Evolutionary conservation across 2,329 filamentous ascomycete species (phyloP), one percentile per base, ranked within the genome.

Genomic region (Didymella glomerata): DNA sequence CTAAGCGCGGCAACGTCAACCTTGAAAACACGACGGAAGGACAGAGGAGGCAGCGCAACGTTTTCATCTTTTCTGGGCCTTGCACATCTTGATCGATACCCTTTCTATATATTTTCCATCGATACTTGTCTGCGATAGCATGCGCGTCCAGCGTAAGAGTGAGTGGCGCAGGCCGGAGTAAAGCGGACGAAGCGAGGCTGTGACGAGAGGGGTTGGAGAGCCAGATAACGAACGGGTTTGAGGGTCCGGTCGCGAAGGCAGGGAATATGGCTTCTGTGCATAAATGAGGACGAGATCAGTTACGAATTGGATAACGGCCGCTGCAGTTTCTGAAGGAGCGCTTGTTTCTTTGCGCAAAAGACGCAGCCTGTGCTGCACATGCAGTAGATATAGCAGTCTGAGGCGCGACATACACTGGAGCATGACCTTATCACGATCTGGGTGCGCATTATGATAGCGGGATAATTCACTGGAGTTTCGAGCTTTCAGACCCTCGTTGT

Each of bases 31-130:
- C 16, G 18, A 34, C 16, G 44, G 34, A 24, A 11, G 28, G 22
- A 27, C 48, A 41, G 32, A 18, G 22, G 48, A 46, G 34, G 44
- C 41, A 55, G 40, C 49, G 48, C 38, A 54, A 24, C 32, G 42
- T 50, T 30, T 44, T 36, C 16, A 41, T 38, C 34, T 42, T 53
- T 46, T 44, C 60, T 47, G 41, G 60, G 48, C 60, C 63, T 62
- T 65, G 68, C 64, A 68, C 24, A 53, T 53, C 65, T 67, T 67
- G 68, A 66, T 69, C 63, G 68, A 71, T 69, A 72, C 70, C 70
- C 69, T 65, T 67, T 54, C 66, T 67, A 61, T 64, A 63, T 60
- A 57, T 65, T 61, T 64, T 67, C 24, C 52, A 57, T 61, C 44
- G 54, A 55, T 57, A 59, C 45, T 46, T 38, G 56, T 59, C 40